Evolutionary conservation across 345 rosid genomes (phyloP).

Genomic region (Isatis tinctoria): DNA sequence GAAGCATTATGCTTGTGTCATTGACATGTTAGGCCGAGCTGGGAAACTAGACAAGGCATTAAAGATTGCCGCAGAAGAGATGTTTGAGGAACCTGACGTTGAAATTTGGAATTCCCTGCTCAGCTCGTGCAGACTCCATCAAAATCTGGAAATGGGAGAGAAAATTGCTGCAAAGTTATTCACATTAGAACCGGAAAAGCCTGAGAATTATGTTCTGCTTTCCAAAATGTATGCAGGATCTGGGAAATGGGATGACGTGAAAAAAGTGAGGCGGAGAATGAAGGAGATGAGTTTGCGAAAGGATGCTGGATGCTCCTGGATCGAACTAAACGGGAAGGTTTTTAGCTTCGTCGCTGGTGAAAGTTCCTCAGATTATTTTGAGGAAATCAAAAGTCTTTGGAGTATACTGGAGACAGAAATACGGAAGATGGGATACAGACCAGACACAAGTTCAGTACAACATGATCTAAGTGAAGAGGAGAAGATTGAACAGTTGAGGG

Average conservation of each 20-base stretch:
- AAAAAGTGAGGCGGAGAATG: slow-evolving; percentile 51
- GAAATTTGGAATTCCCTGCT: slow-evolving; percentile 67
- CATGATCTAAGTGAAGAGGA: slow-evolving; percentile 55
- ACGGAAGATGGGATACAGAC: slow-evolving; percentile 47
- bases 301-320: slow-evolving; percentile 71
- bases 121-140: slow-evolving; percentile 52
- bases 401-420: slow-evolving; percentile 40
- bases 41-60: slow-evolving; percentile 52
- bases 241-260: slow-evolving; percentile 56
- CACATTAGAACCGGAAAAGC: slow-evolving; percentile 48
- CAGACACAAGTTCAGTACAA: slow-evolving; percentile 44
- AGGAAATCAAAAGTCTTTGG: slow-evolving; percentile 40
- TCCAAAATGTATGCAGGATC: slow-evolving; percentile 62
- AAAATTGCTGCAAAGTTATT: slow-evolving; percentile 47
- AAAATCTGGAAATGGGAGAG: slow-evolving; percentile 48
- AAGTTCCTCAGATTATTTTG: slow-evolving; percentile 19
- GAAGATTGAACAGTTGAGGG: slow-evolving; percentile 42
- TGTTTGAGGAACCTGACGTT: slow-evolving; percentile 57
- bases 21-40: slow-evolving; percentile 71
- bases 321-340: slow-evolving; percentile 54
- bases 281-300: slow-evolving; percentile 49
- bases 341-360: slow-evolving; percentile 48
- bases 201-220: slow-evolving; percentile 56
- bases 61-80: slow-evolving; percentile 38
- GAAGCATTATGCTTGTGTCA: slow-evolving; percentile 67